Evolutionary conservation across 441 rosid genomes (phyloP).

Genomic region (Populus tomentosa): DNA sequence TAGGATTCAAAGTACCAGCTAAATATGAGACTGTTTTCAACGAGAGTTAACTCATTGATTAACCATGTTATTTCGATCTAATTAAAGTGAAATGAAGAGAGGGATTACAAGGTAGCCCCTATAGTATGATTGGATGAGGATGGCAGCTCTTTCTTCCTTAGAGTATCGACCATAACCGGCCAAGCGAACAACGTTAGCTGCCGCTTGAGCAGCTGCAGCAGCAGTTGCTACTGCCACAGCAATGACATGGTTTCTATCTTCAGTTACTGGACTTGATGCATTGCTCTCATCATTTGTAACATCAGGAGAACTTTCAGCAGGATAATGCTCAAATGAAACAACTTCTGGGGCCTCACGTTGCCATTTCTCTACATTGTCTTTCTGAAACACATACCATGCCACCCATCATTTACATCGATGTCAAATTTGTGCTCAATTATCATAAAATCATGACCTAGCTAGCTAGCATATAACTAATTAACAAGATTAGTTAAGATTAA

Average conservation of each 20-base stretch:
- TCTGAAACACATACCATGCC: constrained; percentile 29
- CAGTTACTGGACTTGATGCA: constrained; percentile 41
- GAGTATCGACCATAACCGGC: constrained; percentile 77
- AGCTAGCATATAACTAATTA: no score
- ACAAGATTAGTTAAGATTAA: not conserved
- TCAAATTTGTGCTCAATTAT: not conserved
- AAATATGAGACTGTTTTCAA: not conserved
- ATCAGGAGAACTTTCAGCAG: constrained; percentile 76
- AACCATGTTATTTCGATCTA: not conserved
- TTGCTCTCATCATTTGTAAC: constrained; percentile 50
- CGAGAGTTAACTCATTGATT: not conserved
- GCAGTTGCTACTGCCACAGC: constrained; percentile 93
- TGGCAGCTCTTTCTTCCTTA: constrained; percentile 78
- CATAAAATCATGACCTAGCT: not conserved
- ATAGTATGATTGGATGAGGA: constrained; percentile 69
- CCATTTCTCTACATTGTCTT: constrained; percentile 52
- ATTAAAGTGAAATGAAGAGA: not conserved
- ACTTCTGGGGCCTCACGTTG: constrained; percentile 69
- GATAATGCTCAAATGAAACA: constrained; percentile 79
- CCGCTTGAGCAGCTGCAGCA: constrained; percentile 93
- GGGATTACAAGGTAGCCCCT: constrained; percentile 77
- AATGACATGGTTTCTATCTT: constrained; percentile 70
- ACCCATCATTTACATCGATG: not conserved
- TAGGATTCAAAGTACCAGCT: no score
- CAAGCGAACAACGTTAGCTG: constrained; percentile 85